Conservation (phyloP, 1,284 basidiomycete genomes). For the Cerrena zonata region DNA sequence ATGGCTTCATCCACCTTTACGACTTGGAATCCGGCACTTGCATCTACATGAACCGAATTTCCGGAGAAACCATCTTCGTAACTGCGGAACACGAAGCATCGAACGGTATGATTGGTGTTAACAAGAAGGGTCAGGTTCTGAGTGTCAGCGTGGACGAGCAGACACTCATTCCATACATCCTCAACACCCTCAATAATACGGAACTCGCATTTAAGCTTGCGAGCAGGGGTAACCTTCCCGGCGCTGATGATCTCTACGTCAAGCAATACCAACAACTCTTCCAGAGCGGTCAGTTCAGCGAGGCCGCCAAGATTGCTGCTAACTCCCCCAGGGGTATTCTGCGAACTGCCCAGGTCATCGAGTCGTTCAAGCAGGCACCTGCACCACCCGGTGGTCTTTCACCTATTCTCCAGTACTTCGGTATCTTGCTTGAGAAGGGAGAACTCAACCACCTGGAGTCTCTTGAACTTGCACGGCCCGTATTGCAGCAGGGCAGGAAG, state of each 20-base stretch:
- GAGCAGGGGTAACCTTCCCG: constrained; percentile 93
- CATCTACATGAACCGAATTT: constrained; percentile 99
- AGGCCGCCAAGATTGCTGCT: constrained; percentile 98
- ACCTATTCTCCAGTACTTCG: constrained; percentile 98
- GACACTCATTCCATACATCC: constrained; percentile 92
- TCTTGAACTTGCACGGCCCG: constrained; percentile 92
- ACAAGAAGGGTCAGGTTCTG: constrained; percentile 98
- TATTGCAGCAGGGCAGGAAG: constrained; percentile 94
- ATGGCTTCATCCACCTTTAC: constrained; percentile 98
- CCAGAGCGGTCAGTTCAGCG: constrained; percentile 83
- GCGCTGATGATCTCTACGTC: constrained; percentile 95
- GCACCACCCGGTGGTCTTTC: constrained; percentile 86
- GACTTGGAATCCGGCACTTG: constrained; percentile 98
- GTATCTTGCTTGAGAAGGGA: constrained; percentile 94
- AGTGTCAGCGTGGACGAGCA: constrained; percentile 96
- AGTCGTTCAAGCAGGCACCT: constrained; percentile 95
- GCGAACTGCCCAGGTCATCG: constrained; percentile 92
- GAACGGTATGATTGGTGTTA: constrained; percentile 97
- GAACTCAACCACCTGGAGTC: constrained; percentile 97
- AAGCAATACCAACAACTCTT: constrained; percentile 95
- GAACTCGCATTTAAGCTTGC: constrained; percentile 98
- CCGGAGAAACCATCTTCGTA: constrained; percentile 98
- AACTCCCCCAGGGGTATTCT: constrained; percentile 98
- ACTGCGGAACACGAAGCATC: constrained; percentile 93
- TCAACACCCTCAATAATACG: constrained; percentile 91